Conservation (phyloP, 2,329 filamentous ascomycete genomes). For the Dryadomyces quercivorus region DNA sequence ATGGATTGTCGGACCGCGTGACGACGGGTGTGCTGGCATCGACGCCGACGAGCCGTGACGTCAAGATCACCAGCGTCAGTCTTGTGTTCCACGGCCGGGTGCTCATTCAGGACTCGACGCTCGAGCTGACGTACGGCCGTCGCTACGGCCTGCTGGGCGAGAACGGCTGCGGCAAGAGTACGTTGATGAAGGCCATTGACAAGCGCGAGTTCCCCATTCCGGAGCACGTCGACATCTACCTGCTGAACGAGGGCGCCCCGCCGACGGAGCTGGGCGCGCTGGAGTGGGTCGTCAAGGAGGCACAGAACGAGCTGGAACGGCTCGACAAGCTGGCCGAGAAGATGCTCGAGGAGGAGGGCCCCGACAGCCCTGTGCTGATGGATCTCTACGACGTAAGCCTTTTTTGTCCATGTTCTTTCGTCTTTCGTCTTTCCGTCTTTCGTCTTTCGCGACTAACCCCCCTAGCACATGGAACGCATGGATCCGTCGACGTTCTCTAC, state of each 20-base stretch:
- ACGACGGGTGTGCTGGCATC: conserved; percentile 94
- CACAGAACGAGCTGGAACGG: conserved; percentile 81
- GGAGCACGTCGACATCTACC: conserved; percentile 94
- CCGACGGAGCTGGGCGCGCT: conserved; percentile 80
- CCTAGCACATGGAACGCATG: conserved; percentile 93
- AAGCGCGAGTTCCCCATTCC: conserved; percentile 92
- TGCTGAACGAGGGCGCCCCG: conserved; percentile 92
- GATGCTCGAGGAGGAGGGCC: conserved; percentile 82
- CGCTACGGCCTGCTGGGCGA: conserved; percentile 93
- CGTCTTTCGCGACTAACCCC: not conserved
- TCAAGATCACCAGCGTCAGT: conserved; percentile 89
- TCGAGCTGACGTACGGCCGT: conserved; percentile 87
- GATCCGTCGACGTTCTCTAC: conserved; percentile 95
- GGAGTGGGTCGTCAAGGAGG: conserved; percentile 94
- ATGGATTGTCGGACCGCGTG: conserved; percentile 92
- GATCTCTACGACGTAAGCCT: conserved; percentile 87
- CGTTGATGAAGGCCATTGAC: conserved; percentile 89
- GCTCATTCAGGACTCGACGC: conserved; percentile 81
- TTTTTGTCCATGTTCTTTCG: not conserved
- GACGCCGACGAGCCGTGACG: conserved; percentile 72
- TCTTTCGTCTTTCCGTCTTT: conserved; percentile 9
- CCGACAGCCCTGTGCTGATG: conserved; percentile 79
- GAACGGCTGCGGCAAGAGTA: conserved; percentile 99
- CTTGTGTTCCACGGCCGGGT: conserved; percentile 97
- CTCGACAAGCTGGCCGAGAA: conserved; percentile 83